Conservation (phyloP, 495 filamentous ascomycete genomes). For the Annulohypoxylon bovei region DNA sequence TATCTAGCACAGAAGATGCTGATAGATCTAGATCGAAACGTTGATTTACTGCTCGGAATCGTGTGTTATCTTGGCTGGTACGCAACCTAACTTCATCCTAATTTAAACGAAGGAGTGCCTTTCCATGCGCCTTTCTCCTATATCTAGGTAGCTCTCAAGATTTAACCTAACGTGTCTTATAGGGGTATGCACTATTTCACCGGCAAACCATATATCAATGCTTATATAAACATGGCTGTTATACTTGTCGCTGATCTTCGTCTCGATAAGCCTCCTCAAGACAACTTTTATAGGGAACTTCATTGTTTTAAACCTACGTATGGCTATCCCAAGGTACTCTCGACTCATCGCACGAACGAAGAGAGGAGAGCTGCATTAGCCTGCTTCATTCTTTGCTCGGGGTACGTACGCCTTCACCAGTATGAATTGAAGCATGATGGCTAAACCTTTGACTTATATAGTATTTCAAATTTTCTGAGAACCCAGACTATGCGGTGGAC, state of each 20-base stretch:
- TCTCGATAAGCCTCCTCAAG: constrained; percentile 59
- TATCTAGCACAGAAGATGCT: constrained; percentile 56
- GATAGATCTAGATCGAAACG: constrained; percentile 52
- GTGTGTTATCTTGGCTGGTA: constrained; percentile 59
- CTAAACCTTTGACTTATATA: constrained; percentile 20
- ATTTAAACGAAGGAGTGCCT: background rate
- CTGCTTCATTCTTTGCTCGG: constrained; percentile 38
- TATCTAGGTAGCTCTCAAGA: background rate
- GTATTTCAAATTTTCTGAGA: constrained; percentile 46
- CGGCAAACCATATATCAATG: constrained; percentile 51
- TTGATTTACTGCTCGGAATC: constrained; percentile 62
- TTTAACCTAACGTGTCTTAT: constrained; percentile 17
- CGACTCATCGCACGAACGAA: constrained; percentile 40
- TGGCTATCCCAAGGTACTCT: constrained; percentile 24
- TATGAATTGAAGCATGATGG: background rate
- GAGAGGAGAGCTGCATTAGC: constrained; percentile 45
- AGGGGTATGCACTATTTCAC: constrained; percentile 45
- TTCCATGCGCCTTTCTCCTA: background rate
- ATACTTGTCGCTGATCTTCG: constrained; percentile 64
- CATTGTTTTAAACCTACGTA: constrained; percentile 42
- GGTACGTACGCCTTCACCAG: constrained; percentile 20
- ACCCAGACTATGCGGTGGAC: constrained; percentile 47
- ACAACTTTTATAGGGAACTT: constrained; percentile 26
- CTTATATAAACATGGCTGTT: constrained; percentile 60
- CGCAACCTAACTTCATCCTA: background rate